Base-by-base conservation (phyloP, 805 yeast genomes). In the Kuraishia capsulata region DNA sequence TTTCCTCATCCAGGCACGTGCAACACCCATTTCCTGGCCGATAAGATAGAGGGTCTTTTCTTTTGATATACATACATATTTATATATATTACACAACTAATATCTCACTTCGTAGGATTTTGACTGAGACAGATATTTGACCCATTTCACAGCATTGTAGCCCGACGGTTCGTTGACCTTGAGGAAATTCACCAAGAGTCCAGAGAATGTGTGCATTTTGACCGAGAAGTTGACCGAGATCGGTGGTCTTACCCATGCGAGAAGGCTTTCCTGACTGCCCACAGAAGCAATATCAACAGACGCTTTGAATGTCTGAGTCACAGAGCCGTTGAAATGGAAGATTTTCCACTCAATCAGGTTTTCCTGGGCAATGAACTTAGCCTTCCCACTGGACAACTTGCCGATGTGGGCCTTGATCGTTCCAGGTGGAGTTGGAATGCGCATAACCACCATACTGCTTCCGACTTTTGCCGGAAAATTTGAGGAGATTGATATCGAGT, bases 121-220 rank as follows among this genome's bases (percentile, higher is more conserved):
- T 0, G 90, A 78, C 43, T 70, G 73, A 1, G 90, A 70, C 13
- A 73, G 54, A 54, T 90, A 90, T 48, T 84, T 76, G 25, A 89
- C 94, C 95, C 95, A 87, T 54, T 89, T 90, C 18, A 84, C 76
- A 0, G 95, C 78, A 20, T 71, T 64, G 59, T 86, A 85, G 39
- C 73, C 73, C 6, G 49, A 60, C 50, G 56, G 69, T 61, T 62
- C 89, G 69, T 43, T 63, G 4, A 90, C 80, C 52, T 75, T 77
- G 47, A 89, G 65, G 53, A 73, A 82, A 43, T 81, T 71, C 29
- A 89, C 90, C 14, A 73, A 71, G 34, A 86, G 63, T 0, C 96
- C 94, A 6, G 90, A 78, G 43, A 81, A 66, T 10, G 89, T 78
- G 53, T 76, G 82, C 84, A 81, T 83, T 39, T 80, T 71, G 36